Base-by-base conservation (phyloP, 495 filamentous ascomycete genomes). In the Neurospora sp. region DNA sequence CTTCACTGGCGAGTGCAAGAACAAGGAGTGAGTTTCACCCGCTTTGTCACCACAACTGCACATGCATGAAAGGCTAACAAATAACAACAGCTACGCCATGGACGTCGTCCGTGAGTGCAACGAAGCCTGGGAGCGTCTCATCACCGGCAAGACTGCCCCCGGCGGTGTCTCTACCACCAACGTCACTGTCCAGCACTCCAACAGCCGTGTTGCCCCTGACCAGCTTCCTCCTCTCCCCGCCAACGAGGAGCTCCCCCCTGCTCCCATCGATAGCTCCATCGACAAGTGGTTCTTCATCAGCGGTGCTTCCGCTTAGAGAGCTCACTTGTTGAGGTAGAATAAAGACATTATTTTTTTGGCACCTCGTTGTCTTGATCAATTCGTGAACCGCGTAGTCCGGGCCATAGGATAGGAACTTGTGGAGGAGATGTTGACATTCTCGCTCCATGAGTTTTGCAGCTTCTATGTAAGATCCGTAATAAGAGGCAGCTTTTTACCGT, bases 251-350 rank as follows among this genome's bases (percentile, higher is more conserved):
- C 86, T 94, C 17, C 80, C 86, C 22, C 92, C 96, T 71, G 95
- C 93, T 71, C 92, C 94, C 73, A 97, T 98, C 76, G 96, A 99
- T 81, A 89, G 91, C 77, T 96, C 90, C 85, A 97, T 98, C 80
- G 96, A 99, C 89, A 99, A 99, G 89, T 99, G 96, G 96, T 99
- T 99, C 90, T 99, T 97, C 89, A 99, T 99, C 85, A 98, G 95
- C 81, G 96, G 96, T 81, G 96, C 96, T 82, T 93, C 96, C 77
- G 89, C 92, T 71, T 97, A 94, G 71, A 48, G 53, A 31, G 12
- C 27, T 16, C 53, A 8, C 16, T 61, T 16, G 53, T 31, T 61
- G 22, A 61, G 53, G 16, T 16, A 61, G 53, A 61, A 61, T 61
- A 61, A 53, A 53, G 40, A 53, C 31, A 44, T 68, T 2, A 2